Percentiles rank a stretch among this genome's conserved stretches.
Evolutionary conservation across 441 rosid genomes (phyloP).

Genomic region (Geranium incanum): DNA sequence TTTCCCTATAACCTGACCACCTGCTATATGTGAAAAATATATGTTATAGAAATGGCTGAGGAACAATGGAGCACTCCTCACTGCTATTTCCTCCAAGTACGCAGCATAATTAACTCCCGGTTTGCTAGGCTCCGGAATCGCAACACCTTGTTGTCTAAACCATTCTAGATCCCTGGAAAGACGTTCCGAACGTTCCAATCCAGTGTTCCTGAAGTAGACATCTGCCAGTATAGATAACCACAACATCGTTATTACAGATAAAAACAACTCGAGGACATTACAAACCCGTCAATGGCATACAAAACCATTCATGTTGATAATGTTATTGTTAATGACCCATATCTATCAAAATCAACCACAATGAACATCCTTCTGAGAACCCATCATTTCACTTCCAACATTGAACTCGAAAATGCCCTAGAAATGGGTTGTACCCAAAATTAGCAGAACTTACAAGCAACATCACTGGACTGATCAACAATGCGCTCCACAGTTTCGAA

Average conservation of each 20-base stretch:
- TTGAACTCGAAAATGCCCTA: background rate
- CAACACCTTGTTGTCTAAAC: slow-evolving; percentile 38
- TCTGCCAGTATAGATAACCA: slow-evolving; percentile 30
- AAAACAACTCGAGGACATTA: background rate
- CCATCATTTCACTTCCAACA: background rate
- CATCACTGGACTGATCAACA: slow-evolving; percentile 70
- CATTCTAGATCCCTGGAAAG: slow-evolving; percentile 65
- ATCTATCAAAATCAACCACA: too few relatives aligned
- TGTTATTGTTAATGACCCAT: too few relatives aligned
- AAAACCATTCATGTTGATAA: background rate
- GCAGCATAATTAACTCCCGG: slow-evolving; percentile 57
- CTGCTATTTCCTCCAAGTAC: slow-evolving; percentile 67
- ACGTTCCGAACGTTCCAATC: slow-evolving; percentile 60
- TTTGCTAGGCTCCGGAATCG: slow-evolving; percentile 57
- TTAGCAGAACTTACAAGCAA: slow-evolving; percentile 52
- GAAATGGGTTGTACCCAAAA: background rate
- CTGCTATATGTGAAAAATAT: slow-evolving; percentile 82
- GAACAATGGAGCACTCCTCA: slow-evolving; percentile 64
- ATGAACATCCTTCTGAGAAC: background rate
- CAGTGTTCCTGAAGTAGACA: slow-evolving; percentile 79
- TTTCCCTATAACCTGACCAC: slow-evolving; percentile 67
- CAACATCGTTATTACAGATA: background rate
- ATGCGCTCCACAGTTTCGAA: slow-evolving; percentile 64
- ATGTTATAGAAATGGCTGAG: slow-evolving; percentile 79
- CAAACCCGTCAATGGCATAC: background rate